A percentile compares a stretch with the other conserved stretches of the same genome.
Conservation (phyloP, 2,329 filamentous ascomycete genomes). For the Paracorniculantispora psalliotae region DNA sequence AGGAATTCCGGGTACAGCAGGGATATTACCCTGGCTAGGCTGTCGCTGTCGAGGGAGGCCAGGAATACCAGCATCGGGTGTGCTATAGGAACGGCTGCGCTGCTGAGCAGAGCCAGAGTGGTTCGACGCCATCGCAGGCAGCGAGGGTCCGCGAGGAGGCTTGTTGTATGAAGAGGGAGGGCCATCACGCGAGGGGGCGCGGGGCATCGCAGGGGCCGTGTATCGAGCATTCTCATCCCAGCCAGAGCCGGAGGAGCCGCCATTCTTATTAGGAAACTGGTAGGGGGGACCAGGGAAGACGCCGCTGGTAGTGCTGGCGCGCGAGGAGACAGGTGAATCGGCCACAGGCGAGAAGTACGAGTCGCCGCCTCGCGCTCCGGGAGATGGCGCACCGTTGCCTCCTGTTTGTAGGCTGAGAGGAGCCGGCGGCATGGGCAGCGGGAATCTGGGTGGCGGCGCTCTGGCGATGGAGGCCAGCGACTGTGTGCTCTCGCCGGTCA, state of each 20-base stretch:
- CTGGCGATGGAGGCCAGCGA: constrained; percentile 53
- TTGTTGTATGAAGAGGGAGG: constrained; percentile 63
- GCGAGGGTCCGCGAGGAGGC: constrained; percentile 69
- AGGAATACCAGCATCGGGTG: constrained; percentile 81
- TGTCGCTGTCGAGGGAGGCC: constrained; percentile 53
- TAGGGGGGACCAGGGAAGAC: constrained; percentile 57
- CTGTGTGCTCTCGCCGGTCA: constrained; percentile 64
- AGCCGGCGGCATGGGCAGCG: constrained; percentile 52
- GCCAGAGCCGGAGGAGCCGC: constrained; percentile 57
- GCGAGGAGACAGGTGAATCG: constrained; percentile 72
- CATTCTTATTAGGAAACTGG: constrained; percentile 65
- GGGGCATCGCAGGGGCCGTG: constrained; percentile 80
- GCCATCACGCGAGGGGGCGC: constrained; percentile 74
- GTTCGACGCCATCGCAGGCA: constrained; percentile 63
- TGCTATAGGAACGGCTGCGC: constrained; percentile 86
- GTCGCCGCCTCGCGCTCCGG: constrained; percentile 59
- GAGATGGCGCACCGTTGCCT: constrained; percentile 46
- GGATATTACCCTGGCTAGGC: constrained; percentile 52
- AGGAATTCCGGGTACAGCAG: constrained; percentile 72
- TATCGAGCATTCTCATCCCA: constrained; percentile 79
- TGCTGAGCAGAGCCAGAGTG: constrained; percentile 53
- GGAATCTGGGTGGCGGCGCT: constrained; percentile 67
- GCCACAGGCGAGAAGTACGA: constrained; percentile 90
- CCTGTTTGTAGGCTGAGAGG: constrained; percentile 67
- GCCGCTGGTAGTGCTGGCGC: constrained; percentile 69